Percentiles rank a stretch among this genome's conserved stretches.
Evolutionary conservation across 2,329 filamentous ascomycete species (phyloP).

Genomic region (Aspergillus sp.): DNA sequence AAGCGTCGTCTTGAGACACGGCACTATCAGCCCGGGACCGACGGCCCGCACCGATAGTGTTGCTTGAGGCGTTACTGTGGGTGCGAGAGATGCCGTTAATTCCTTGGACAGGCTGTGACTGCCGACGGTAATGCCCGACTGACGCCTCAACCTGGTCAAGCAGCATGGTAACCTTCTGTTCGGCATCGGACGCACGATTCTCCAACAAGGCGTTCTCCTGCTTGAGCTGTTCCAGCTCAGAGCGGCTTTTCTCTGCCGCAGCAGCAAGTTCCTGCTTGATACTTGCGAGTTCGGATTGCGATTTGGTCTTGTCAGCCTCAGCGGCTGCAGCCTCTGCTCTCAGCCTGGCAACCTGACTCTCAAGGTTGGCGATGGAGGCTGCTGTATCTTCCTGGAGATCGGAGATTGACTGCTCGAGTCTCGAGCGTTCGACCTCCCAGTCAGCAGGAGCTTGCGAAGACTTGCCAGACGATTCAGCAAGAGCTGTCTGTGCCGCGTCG

Average conservation of each 20-base stretch:
- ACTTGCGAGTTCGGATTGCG: conserved; percentile 59
- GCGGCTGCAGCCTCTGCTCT: conserved; percentile 68
- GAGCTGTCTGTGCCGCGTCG: conserved; percentile 63
- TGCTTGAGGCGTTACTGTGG: conserved; percentile 59
- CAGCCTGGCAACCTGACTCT: conserved; percentile 69
- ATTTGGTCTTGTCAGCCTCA: conserved; percentile 68
- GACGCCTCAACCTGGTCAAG: conserved; percentile 93
- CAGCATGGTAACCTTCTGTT: conserved; percentile 88
- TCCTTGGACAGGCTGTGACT: conserved; percentile 53
- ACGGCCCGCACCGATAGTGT: conserved; percentile 40
- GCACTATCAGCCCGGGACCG: conserved; percentile 46
- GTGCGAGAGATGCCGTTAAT: conserved; percentile 49
- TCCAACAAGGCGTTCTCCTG: conserved; percentile 81
- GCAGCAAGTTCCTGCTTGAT: conserved; percentile 59
- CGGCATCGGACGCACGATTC: conserved; percentile 81
- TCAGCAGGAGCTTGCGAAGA: conserved; percentile 54
- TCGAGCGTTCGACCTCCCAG: conserved; percentile 74
- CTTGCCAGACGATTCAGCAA: conserved; percentile 41
- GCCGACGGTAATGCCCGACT: conserved; percentile 91
- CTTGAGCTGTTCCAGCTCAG: conserved; percentile 78
- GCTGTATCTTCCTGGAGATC: conserved; percentile 69
- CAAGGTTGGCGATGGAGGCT: conserved; percentile 66
- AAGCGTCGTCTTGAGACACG: conserved; percentile 45
- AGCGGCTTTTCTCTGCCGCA: conserved; percentile 57
- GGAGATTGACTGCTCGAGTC: conserved; percentile 69